Evolutionary conservation across 139 green algal species (phyloP), one percentile per base, ranked within the genome.

Genomic region (Chlamydomonas asymmetrica): DNA sequence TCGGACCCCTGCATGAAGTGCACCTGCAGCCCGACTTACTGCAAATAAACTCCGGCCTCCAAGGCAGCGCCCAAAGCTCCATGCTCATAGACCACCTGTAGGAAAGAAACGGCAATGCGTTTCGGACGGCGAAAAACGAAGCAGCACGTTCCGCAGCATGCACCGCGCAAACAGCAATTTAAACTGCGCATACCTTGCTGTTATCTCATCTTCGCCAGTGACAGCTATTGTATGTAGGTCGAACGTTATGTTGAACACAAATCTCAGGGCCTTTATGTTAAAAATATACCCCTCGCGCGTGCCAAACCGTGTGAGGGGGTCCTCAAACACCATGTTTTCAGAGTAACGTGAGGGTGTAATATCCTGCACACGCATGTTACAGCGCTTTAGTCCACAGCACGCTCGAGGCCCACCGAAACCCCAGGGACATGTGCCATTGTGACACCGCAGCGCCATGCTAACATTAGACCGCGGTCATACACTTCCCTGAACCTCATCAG

Each of bases 241-340:
- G 49, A 89, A 92, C 10, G 69, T 61, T 25, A 90, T 76, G n/a
- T 86, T 76, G 68, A 92, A 92, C 23, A 86, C 38, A 16, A 76
- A 83, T n/a, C 75, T 75, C 35, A 91, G 68, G n/a, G 73, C 41
- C 27, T 65, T 56, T 1, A 80, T 74, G 64, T 70, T 80, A 32
- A 80, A 50, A 0, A 77, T 59, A 52, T 89, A 91, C 0, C 43
- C 72, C 20, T 85, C 72, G 2, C 83, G 48, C 54, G 61, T 70
- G 59, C 64, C 37, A 27, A 80, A 75, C 20, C 66, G 64, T 5
- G 61, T 66, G 25, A 91, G 71, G 37, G 86, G 86, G 62, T 91
- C 86, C 40, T 87, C 65, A 57, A 89, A 91, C 22, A 40, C 66
- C n/a, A 90, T 76, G 41, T 75, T 38, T 0, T 60, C 34, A 0